Conservation (phyloP, 208 protist genomes). For the Borovskyia barvae region DNA sequence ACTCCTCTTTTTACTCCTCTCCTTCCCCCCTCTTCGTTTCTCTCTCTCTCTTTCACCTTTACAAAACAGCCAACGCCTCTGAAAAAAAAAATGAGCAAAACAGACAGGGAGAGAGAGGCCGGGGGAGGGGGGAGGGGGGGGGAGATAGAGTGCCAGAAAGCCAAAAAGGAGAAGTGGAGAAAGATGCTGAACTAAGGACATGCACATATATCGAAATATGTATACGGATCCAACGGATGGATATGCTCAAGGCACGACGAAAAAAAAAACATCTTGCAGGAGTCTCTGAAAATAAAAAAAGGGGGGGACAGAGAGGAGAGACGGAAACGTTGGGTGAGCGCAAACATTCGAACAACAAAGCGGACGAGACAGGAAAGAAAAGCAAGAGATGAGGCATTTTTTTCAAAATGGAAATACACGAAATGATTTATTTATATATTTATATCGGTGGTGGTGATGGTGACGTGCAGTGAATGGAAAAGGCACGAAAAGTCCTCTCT, state of each 20-base stretch:
- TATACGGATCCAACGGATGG: no score
- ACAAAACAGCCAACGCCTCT: no score
- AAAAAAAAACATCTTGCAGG: not conserved
- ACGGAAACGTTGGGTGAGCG: not conserved
- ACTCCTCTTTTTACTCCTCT: no score
- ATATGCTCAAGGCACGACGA: not conserved
- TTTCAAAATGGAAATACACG: slow-evolving; percentile 12
- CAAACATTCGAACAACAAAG: not conserved
- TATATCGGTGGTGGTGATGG: not conserved
- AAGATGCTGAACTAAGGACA: not conserved
- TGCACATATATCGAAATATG: no score
- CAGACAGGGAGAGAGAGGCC: not conserved
- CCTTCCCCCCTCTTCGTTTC: no score
- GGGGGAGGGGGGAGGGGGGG: not conserved
- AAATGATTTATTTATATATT: not conserved
- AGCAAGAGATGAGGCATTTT: no score
- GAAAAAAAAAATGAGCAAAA: no score
- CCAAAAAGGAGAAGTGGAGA: slow-evolving; percentile 6
- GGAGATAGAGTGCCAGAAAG: not conserved
- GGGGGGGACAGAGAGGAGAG: slow-evolving; percentile 8
- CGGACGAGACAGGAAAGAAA: slow-evolving; percentile 5
- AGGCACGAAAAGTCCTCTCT: not conserved
- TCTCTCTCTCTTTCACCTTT: no score
- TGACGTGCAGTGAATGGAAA: not conserved
- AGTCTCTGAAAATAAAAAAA: slow-evolving; percentile 7